These are phyloP conservation scores for Blastocystis sp. DNA, from an alignment of 352 stramenopile species.

Conservation along the genomic window DNA sequence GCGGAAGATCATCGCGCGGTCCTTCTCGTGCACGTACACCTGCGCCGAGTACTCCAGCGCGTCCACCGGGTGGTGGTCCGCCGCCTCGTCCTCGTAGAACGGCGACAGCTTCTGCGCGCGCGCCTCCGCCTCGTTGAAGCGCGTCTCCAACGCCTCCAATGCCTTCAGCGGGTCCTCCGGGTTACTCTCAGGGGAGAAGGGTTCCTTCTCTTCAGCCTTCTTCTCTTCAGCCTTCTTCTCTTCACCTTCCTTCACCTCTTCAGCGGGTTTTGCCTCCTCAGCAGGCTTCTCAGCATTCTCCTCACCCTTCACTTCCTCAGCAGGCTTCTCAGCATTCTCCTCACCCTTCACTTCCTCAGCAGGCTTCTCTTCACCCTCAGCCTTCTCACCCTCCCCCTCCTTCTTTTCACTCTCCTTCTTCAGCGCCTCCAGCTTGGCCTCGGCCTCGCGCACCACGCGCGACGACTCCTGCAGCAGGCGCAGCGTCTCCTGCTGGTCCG, in stretches of 20 bases:
- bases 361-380: neutral
- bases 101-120: neutral
- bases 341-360: neutral
- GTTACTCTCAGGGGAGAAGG: no score
- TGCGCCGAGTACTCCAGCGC: slow-evolving; percentile 38
- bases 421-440: neutral
- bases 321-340: neutral
- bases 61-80: neutral
- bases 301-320: neutral
- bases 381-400: no score
- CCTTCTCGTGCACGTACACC: slow-evolving; percentile 46
- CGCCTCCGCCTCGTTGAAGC: neutral
- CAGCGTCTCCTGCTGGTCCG: neutral
- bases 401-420: neutral
- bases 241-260: no score
- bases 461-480: neutral
- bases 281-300: no score
- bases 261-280: no score
- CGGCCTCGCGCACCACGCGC: neutral
- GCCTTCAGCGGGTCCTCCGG: neutral
- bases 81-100: neutral
- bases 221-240: neutral
- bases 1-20: slow-evolving; percentile 10
- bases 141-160: neutral
- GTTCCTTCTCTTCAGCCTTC: no score